Conservation (phyloP, 257 asterid species). For the Paraleonurus japonicus region DNA sequence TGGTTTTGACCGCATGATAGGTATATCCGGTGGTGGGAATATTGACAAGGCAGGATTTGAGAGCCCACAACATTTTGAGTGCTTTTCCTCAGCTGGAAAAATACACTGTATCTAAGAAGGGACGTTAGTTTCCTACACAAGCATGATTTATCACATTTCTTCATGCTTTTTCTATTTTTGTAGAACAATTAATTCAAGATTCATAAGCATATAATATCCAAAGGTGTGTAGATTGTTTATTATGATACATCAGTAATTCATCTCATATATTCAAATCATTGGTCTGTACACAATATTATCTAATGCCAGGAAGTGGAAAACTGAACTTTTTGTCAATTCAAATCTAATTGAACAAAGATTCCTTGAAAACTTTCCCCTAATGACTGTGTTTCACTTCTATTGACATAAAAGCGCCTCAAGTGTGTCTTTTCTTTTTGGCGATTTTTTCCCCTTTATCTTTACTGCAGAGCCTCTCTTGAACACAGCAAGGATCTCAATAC, state of each 20-base stretch:
- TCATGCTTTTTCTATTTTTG: constrained; percentile 7
- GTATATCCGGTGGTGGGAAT: constrained; percentile 78
- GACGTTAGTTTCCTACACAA: constrained; percentile 38
- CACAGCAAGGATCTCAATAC: constrained; percentile 86
- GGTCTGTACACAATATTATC: constrained; percentile 26
- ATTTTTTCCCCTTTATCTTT: constrained; percentile 49
- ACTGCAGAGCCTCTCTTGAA: constrained; percentile 62
- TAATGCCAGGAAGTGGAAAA: constrained; percentile 8
- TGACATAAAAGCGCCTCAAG: constrained; percentile 33
- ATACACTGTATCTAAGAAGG: constrained; percentile 46
- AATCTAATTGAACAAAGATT: constrained; percentile 12
- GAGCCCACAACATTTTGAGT: constrained; percentile 73
- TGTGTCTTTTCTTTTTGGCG: constrained; percentile 52
- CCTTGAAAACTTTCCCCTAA: constrained; percentile 4
- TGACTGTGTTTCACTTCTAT: neutral
- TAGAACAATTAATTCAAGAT: constrained; percentile 30
- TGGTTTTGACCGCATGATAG: constrained; percentile 36
- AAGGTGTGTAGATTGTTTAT: constrained; percentile 26
- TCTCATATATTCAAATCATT: constrained; percentile 25
- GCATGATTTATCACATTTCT: constrained; percentile 24
- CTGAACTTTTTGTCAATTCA: neutral
- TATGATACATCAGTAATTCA: constrained; percentile 21
- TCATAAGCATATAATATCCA: constrained; percentile 23
- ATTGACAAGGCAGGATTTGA: constrained; percentile 92
- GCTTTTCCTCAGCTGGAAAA: constrained; percentile 69